A percentile compares a stretch with the other conserved stretches of the same genome.
phyloP scores from a whole-genome alignment of 441 rosid species.

The Biscutella auriculata region DNA sequence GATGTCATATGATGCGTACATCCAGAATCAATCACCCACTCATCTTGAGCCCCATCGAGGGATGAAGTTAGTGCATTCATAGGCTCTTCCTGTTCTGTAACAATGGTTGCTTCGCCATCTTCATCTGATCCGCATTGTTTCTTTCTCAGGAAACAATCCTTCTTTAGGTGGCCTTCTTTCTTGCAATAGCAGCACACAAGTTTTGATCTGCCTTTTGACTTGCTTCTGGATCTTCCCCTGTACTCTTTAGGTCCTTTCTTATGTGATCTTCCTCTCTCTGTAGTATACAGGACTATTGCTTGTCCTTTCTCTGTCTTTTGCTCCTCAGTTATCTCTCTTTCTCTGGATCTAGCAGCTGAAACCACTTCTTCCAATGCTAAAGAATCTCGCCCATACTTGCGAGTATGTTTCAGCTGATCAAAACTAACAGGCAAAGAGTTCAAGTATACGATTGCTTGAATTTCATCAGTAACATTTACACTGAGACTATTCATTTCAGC shows the following conservation, averaged over 20 bases:
- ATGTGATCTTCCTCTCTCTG: too few relatives aligned
- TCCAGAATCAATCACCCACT: too few relatives aligned
- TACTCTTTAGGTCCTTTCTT: too few relatives aligned
- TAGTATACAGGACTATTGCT: too few relatives aligned
- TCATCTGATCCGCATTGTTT: not conserved
- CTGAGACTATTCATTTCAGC: too few relatives aligned
- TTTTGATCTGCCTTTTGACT: not conserved
- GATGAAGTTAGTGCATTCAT: too few relatives aligned
- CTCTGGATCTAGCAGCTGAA: not conserved
- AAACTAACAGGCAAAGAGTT: not conserved
- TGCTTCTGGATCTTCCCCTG: not conserved
- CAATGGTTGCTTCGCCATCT: not conserved
- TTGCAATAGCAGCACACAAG: not conserved
- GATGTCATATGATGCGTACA: too few relatives aligned
- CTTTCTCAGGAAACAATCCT: not conserved
- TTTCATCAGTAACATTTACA: too few relatives aligned
- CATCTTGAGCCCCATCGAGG: too few relatives aligned
- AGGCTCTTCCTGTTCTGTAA: not conserved
- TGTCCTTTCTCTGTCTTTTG: too few relatives aligned
- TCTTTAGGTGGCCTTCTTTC: not conserved
- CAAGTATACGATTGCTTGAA: too few relatives aligned
- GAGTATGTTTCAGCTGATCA: not conserved
- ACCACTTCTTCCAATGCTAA: not conserved
- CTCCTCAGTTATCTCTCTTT: not conserved
- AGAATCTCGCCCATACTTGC: not conserved